phyloP scores from a whole-genome alignment of 2,329 filamentous ascomycete genomes.

The Cladorrhinum sp. region DNA sequence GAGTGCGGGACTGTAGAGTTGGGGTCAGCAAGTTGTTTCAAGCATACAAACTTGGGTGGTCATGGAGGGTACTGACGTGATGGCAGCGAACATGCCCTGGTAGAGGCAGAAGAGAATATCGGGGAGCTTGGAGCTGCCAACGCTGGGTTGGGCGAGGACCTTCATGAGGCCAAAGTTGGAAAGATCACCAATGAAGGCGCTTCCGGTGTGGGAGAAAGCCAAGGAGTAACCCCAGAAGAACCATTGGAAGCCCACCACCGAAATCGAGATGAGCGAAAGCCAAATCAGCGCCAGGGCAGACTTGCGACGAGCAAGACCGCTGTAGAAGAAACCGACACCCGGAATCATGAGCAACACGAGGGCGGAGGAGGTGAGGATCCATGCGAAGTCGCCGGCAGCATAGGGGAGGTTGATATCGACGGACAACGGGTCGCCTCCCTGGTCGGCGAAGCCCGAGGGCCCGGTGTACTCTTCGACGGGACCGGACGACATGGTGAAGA shows the following conservation, averaged over 20 bases:
- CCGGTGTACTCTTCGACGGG: conserved; percentile 47
- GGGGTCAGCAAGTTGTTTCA: conserved; percentile 9
- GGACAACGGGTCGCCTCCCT: conserved; percentile 52
- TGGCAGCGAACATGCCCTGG: conserved; percentile 85
- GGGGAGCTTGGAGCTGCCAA: conserved; percentile 68
- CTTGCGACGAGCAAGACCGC: conserved; percentile 82
- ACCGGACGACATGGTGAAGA: conserved; percentile 33
- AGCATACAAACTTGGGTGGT: background rate
- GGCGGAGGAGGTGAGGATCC: conserved; percentile 72
- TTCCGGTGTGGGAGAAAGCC: conserved; percentile 76
- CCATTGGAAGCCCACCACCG: conserved; percentile 84
- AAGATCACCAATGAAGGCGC: conserved; percentile 74
- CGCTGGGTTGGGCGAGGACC: conserved; percentile 71
- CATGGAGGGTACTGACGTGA: conserved; percentile 63
- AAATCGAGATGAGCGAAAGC: conserved; percentile 77
- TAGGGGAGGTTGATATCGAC: conserved; percentile 82
- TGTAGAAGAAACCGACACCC: conserved; percentile 93
- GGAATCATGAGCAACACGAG: conserved; percentile 91
- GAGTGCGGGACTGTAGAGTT: conserved; percentile 46
- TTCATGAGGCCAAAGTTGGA: conserved; percentile 78
- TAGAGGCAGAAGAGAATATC: conserved; percentile 83
- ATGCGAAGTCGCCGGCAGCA: conserved; percentile 76
- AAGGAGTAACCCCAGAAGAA: conserved; percentile 94
- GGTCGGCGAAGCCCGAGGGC: conserved; percentile 46
- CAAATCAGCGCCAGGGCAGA: conserved; percentile 84